Base-by-base conservation (phyloP, 2,329 filamentous ascomycete genomes). In the Elsinoe fawcettii region DNA sequence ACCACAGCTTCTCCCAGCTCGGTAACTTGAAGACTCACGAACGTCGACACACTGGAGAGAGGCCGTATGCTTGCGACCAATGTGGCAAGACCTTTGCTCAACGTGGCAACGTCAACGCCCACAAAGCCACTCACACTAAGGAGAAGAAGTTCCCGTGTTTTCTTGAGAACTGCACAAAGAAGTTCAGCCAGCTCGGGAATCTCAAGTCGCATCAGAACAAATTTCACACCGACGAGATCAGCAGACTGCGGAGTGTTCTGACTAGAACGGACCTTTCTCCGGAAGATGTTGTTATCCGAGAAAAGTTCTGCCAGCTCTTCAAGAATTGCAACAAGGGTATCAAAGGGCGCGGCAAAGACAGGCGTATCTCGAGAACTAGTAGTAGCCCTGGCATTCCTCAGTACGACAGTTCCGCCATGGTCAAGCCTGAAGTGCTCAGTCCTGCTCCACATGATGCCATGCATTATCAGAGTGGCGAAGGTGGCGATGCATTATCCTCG, bases 291-390 rank as follows among this genome's bases (percentile, higher is more conserved):
- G 85, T 90, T 59, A 77, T 96, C 53, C 90, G 87, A 76, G 82
- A 87, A 63, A 95, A 96, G 73, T 93, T 97, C 68, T 81, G 85
- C 3, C 80, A 80, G 0, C 78, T 96, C n/a, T 96, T 96, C 79
- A 96, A 95, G 77, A 95, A 97, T 74, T 91, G 87, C 74, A 97
- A 97, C 80, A 96, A 96, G 72, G 93, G 93, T 1, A 96, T 97
- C 77, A 97, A 96, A 73, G 93, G 93, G 9, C 84, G 93, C 46
- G 93, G 93, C 43, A 93, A 92, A 69, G 88, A 91, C 64, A 80
- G 89, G 58, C 84, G 83, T 58, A 86, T 90, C 63, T 72, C 71
- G 43, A 67, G 70, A 9, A 59, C 67, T 25, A 47, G 55, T 25
- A 32, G 18, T 36, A 32, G 25, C 16, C 25, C 25, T 8, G 49